Evolutionary conservation across 2,329 filamentous ascomycete genomes (phyloP).

Genomic region (Ceratocystis lukuohia): DNA sequence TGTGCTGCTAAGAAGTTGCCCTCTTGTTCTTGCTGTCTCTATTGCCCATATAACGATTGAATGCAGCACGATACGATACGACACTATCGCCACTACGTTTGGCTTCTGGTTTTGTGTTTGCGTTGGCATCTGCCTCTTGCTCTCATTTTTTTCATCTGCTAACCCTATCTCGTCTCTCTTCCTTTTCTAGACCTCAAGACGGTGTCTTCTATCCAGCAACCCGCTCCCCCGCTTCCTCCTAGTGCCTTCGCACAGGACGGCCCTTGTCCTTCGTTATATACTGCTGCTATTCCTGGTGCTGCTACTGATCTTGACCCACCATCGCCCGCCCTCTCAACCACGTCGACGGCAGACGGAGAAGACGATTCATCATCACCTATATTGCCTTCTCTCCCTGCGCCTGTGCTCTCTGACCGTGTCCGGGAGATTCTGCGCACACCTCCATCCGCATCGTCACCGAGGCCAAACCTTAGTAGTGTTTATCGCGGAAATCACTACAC

Average conservation of each 20-base stretch:
- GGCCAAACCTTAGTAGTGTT: neutral
- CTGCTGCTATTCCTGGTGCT: neutral
- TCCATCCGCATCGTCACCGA: slow-evolving; percentile 24
- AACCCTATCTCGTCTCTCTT: slow-evolving; percentile 9
- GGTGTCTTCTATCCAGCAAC: slow-evolving; percentile 40
- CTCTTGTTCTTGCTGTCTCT: neutral
- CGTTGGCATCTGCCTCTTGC: neutral
- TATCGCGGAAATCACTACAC: neutral
- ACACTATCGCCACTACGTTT: too few species aligned
- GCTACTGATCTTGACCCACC: slow-evolving; percentile 24
- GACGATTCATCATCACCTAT: slow-evolving; percentile 36
- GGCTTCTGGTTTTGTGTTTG: too few species aligned
- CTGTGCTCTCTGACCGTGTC: slow-evolving; percentile 43
- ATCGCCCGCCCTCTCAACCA: slow-evolving; percentile 48
- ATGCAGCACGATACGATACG: too few species aligned
- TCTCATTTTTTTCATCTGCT: neutral
- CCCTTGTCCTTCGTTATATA: slow-evolving; percentile 28
- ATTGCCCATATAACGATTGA: too few species aligned
- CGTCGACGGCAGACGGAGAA: slow-evolving; percentile 48
- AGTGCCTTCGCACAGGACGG: slow-evolving; percentile 50
- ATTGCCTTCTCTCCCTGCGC: slow-evolving; percentile 45
- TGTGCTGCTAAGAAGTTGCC: neutral
- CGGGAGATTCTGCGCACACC: slow-evolving; percentile 44
- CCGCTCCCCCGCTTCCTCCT: slow-evolving; percentile 40
- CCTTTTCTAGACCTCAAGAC: slow-evolving; percentile 26